These are phyloP conservation scores for Cutaneotrichosporon cutaneum DNA, from an alignment of 1,284 basidiomycete genomes.

Conservation along the genomic window DNA sequence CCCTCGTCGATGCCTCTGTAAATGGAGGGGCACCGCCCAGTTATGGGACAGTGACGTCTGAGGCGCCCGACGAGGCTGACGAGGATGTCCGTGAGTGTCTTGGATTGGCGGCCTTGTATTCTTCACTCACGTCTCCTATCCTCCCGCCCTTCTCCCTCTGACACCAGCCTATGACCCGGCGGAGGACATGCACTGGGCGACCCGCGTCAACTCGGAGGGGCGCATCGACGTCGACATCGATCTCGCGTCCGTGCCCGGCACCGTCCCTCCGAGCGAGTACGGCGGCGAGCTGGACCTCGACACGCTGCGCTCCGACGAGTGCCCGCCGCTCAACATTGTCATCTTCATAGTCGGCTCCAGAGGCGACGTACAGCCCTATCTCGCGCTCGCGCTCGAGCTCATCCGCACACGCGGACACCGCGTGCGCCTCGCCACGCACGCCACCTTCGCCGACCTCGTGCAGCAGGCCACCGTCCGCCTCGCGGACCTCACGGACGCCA, in stretches of 20 bases:
- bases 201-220: conserved; percentile 1
- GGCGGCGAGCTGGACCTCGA: background rate
- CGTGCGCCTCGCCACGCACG: conserved; percentile 66
- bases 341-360: conserved; percentile 66
- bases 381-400: conserved; percentile 63
- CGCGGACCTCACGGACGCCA: conserved; percentile 56
- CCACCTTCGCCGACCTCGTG: conserved; percentile 63
- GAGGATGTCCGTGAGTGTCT: background rate
- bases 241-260: background rate
- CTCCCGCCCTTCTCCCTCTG: background rate
- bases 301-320: conserved; percentile 13
- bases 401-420: conserved; percentile 59
- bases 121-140: background rate
- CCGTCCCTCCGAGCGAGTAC: background rate
- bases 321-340: conserved; percentile 60
- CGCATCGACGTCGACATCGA: conserved; percentile 10
- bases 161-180: background rate
- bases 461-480: conserved; percentile 56
- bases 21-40: background rate
- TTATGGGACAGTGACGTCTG: background rate
- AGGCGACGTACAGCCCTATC: conserved; percentile 69
- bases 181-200: background rate
- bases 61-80: background rate
- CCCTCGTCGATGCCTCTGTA: background rate
- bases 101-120: too few relatives aligned